Evolutionary conservation across 352 stramenopile genomes (phyloP), one percentile per base, ranked within the genome.

Genomic region (Globisporangium ultimum): DNA sequence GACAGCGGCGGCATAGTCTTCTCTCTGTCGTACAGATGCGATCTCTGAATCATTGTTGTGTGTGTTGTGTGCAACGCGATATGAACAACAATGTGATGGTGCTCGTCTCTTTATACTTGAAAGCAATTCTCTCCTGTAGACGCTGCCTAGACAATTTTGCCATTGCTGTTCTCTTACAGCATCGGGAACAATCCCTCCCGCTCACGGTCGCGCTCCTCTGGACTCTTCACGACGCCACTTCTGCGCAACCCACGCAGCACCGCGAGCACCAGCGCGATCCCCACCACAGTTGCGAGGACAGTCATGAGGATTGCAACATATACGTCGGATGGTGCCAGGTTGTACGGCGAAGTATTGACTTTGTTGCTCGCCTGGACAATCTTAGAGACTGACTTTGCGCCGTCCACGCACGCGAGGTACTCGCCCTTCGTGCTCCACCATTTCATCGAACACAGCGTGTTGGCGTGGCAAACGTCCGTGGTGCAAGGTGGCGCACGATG

Each of bases 391-490:
- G 60, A 61, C 15, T 45, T 63, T 3, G 55, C 61, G 18, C 61
- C 66, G 48, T 74, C 73, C 13, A 92, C 64, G 56, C 86, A 95
- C 6, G 78, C 77, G 28, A 87, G 65, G 67, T 71, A 91, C 65
- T 93, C 74, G 12, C 62, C 66, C 50, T 80, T 77, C 0, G 82
- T 92, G n/a, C 76, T 82, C 80, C 84, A 93, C 84, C 84, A 94
- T 50, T 87, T 85, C 11, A 91, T 48, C 9, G 84, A 88, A 42
- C 84, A 94, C 45, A 88, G 50, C 49, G 77, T 84, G 40, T 84
- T 53, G 6, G 80, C 80, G 48, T 77, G 78, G 53, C 84, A 94
- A 2, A 61, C n/a, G 21, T 70, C 67, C 5, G 56, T 61, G 1
- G 67, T 41, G 50, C 86, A 95, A 14, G 71, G 74, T 5, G 63